Base-by-base conservation (phyloP, 164 flowering plant genomes). In the Aristolochia contorta region DNA sequence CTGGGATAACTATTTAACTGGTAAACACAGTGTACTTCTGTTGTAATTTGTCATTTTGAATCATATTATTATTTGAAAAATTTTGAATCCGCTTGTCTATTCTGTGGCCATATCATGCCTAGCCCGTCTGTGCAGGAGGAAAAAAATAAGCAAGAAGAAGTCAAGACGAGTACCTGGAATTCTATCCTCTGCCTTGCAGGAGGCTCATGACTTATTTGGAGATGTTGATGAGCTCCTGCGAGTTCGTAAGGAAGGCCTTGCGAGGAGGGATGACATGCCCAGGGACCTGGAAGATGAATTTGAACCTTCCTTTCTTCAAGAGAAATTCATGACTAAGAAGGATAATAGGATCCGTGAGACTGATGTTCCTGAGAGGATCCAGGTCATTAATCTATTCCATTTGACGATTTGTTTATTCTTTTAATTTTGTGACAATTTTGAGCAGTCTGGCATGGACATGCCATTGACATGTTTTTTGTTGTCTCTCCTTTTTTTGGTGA, bases 161-260 rank as follows among this genome's bases (percentile, higher is more conserved):
- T 65, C 67, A 24, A 75, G 83, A 69, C 85, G 77, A 65, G 79
- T 86, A 56, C 77, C 85, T 20, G 96, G 90, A 54, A 82, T 82
- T 69, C 76, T 92, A 22, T 86, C 94, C 46, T 73, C 83, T 51
- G 87, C 94, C 41, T 59, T 90, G 58, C 86, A 84, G 70, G 96
- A 88, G 74, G 97, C 97, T 61, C 87, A 81, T 64, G 99, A 85
- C 37, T 80, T 93, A 65, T 93, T 93, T 84, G 99, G 99, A 59
- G 96, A 90, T 69, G 92, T 86, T 54, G 97, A 54, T 52, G 96
- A 86, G 37, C 80, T 86, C 25, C 54, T 93, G 50, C 69, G 60
- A 72, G 74, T 59, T 9, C 86, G 99, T 19, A 86, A 82, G 71
- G 67, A 72, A 63, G 79, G 78, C 13, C 76, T 80, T 83, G 47